These are phyloP conservation scores for Nitzschia palea DNA, from an alignment of 108 stramenopile genomes.

Conservation along the genomic window DNA sequence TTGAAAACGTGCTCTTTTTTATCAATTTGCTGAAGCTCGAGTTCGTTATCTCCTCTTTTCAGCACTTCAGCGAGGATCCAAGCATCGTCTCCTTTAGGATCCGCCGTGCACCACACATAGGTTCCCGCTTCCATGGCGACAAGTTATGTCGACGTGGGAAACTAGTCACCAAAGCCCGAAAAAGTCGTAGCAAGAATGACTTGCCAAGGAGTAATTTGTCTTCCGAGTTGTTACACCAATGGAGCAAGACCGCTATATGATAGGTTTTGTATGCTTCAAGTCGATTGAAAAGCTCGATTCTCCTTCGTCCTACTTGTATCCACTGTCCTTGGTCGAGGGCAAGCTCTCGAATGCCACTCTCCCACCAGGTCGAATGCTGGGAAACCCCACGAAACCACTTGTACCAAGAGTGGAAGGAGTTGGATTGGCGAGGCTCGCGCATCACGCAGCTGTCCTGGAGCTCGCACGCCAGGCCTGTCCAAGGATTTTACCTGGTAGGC, in stretches of 20 bases:
- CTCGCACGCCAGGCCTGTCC: too few species aligned
- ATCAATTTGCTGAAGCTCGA: constrained; percentile 62
- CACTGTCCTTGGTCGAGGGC: too few species aligned
- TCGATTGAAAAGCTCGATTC: too few species aligned
- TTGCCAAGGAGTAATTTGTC: too few species aligned
- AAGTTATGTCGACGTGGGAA: background rate
- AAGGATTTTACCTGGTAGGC: too few species aligned
- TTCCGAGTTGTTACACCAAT: too few species aligned
- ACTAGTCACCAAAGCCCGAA: background rate
- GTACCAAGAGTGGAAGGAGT: background rate
- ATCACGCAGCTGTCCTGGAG: background rate
- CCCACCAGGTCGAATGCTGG: too few species aligned
- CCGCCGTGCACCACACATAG: constrained; percentile 70
- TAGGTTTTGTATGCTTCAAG: too few species aligned
- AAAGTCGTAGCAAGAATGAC: background rate
- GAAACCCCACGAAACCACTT: background rate
- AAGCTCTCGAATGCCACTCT: too few species aligned
- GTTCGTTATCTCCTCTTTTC: constrained; percentile 40
- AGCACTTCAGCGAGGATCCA: constrained; percentile 87
- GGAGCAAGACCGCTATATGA: too few species aligned
- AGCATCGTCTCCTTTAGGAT: constrained; percentile 77
- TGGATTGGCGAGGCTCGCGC: background rate
- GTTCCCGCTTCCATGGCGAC: constrained; percentile 80
- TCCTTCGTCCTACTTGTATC: too few species aligned
- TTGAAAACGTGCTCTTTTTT: constrained; percentile 44